Evolutionary conservation across 2,329 filamentous ascomycete species (phyloP), one percentile per base, ranked within the genome.

Genomic region (Cytospora leucostoma): DNA sequence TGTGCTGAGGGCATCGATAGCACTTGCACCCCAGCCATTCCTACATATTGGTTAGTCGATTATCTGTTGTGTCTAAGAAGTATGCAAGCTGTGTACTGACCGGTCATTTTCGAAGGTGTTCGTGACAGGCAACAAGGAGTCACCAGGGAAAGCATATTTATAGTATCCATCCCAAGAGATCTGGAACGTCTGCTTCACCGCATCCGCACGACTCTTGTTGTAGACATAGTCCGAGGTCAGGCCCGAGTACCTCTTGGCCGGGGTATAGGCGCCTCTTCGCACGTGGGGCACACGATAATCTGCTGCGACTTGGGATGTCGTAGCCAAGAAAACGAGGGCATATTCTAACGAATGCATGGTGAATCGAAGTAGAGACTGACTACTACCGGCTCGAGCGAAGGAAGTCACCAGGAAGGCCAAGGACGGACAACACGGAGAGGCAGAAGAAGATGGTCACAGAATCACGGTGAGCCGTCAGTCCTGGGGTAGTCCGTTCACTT

Each of bases 1-100:
- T 0, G 92, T 96, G 64, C 86, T 89, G 54, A 96, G 79, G 1
- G 91, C 90, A 73, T 96, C 92, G 15, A 95, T 83, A 0, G 91
- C 90, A 50, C 88, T 93, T 35, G 91, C 91, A 32, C 92, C 92
- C 92, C 92, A 96, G 60, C 86, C 88, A 71, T 93, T 93, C 66
- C 91, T 93, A 63, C 49, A 34, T 27, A 44, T 37, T n/a, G 7
- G 59, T 73, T 40, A 75, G 68, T 54, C 2, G 47, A 8, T 11
- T 50, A n/a, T 51, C 5, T 27, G 27, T 35, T 15, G 5, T 4
- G 19, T 44, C 17, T 49, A 50, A n/a, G n/a, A 8, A 50, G 8
- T 2, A 34, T 35, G 21, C 12, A 21, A 13, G 8, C 15, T 35
- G 21, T 49, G 37, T 40, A 70, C 78, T 67, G 77, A 92, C 90